phyloP scores from a whole-genome alignment of 1,139 yeast species.

The Candida sp. region DNA sequence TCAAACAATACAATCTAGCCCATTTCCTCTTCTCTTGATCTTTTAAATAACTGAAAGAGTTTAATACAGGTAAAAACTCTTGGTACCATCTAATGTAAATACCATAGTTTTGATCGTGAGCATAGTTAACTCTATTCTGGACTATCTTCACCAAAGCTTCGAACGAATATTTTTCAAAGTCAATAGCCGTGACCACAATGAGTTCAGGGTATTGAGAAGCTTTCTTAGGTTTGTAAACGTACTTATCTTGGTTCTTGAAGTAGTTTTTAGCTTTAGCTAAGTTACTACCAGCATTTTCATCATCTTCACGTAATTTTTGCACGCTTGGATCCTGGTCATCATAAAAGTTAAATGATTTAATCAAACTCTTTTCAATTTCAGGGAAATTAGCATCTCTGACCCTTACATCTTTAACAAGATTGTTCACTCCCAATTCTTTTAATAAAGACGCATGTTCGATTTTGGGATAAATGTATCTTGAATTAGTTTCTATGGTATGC shows the following conservation, averaged over 20 bases:
- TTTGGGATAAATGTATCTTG: conserved; percentile 60
- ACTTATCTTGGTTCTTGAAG: conserved; percentile 65
- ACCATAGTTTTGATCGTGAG: conserved; percentile 72
- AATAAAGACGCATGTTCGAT: conserved; percentile 63
- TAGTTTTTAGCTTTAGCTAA: conserved; percentile 48
- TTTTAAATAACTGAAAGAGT: conserved; percentile 37
- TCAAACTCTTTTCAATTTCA: conserved; percentile 30
- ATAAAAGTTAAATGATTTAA: conserved; percentile 37
- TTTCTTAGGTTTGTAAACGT: conserved; percentile 45
- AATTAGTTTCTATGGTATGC: conserved; percentile 38
- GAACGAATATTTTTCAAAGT: conserved; percentile 64
- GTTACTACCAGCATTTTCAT: conserved; percentile 33
- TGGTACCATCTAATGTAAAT: conserved; percentile 78
- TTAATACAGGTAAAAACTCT: conserved; percentile 65
- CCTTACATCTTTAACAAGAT: conserved; percentile 45
- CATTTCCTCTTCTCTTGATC: conserved; percentile 44
- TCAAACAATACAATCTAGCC: conserved; percentile 55
- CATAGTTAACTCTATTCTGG: conserved; percentile 81
- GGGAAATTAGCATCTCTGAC: conserved; percentile 34
- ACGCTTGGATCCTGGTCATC: conserved; percentile 42
- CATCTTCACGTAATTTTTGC: conserved; percentile 37
- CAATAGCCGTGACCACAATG: conserved; percentile 78
- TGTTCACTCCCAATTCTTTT: conserved; percentile 50
- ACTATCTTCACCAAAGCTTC: conserved; percentile 62
- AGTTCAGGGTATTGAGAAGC: conserved; percentile 55